phyloP scores from a whole-genome alignment of 768 basidiomycete species.

The Termitomyces sp. region DNA sequence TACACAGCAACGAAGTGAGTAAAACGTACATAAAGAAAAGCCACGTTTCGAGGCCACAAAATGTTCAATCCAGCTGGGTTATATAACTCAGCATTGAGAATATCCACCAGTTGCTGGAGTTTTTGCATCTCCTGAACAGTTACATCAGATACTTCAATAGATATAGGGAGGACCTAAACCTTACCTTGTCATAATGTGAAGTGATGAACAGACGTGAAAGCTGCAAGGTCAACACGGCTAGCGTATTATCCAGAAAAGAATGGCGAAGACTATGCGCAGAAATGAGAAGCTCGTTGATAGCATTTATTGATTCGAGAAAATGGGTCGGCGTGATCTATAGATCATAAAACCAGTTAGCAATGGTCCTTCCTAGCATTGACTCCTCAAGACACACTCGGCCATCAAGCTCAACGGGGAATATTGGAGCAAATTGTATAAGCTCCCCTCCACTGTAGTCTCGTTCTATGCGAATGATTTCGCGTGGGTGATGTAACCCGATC shows the following conservation, averaged over 20 bases:
- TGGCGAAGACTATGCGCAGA: slow-evolving; percentile 76
- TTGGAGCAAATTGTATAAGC: slow-evolving; percentile 81
- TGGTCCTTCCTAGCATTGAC: not conserved
- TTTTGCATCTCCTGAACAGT: slow-evolving; percentile 67
- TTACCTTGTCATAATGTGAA: slow-evolving; percentile 81
- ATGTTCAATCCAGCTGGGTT: slow-evolving; percentile 87
- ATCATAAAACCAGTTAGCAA: slow-evolving; percentile 3
- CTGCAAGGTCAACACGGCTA: slow-evolving; percentile 79
- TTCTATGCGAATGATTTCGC: slow-evolving; percentile 89
- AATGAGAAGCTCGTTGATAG: slow-evolving; percentile 84
- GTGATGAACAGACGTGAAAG: slow-evolving; percentile 61
- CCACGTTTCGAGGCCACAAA: slow-evolving; percentile 78
- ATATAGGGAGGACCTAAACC: slow-evolving; percentile 4
- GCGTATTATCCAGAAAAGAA: slow-evolving; percentile 70
- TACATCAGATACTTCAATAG: not conserved
- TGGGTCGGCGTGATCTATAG: slow-evolving; percentile 83
- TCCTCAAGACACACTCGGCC: slow-evolving; percentile 63
- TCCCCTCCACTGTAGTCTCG: slow-evolving; percentile 91
- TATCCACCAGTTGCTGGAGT: slow-evolving; percentile 55
- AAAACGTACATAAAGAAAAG: slow-evolving; percentile 84
- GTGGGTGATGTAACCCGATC: slow-evolving; percentile 84
- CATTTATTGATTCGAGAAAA: slow-evolving; percentile 85
- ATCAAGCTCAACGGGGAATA: slow-evolving; percentile 89
- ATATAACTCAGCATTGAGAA: slow-evolving; percentile 67
- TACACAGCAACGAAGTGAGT: slow-evolving; percentile 5